Evolutionary conservation across 2,329 filamentous ascomycete species (phyloP).

Genomic region (Malbranchea cinnamomea): DNA sequence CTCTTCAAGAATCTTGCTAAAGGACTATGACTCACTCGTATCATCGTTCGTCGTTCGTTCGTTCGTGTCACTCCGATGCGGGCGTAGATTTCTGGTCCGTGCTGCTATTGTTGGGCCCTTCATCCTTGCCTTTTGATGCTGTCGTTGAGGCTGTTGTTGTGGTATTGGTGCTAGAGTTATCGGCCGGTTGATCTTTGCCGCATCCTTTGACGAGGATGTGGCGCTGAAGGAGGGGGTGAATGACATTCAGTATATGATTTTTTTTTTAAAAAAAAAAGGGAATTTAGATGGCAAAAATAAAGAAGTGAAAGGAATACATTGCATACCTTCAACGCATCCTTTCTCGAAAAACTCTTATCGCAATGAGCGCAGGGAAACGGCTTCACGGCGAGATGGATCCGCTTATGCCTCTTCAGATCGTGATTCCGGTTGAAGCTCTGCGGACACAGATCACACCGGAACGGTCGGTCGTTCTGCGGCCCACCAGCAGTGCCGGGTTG

Average conservation of each 20-base stretch:
- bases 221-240: constrained; percentile 28
- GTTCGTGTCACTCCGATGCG: too few species aligned
- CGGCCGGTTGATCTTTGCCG: constrained; percentile 23
- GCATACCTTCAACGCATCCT: constrained; percentile 88
- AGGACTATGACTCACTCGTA: too few species aligned
- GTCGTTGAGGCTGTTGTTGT: too few species aligned
- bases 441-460: constrained; percentile 83
- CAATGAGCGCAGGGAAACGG: constrained; percentile 84
- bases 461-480: constrained; percentile 63
- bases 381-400: constrained; percentile 89
- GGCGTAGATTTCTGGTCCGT: too few species aligned
- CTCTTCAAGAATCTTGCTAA: too few species aligned
- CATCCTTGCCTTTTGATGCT: too few species aligned
- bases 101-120: too few species aligned
- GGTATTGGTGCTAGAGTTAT: too few species aligned
- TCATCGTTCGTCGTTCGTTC: too few species aligned
- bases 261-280: constrained; percentile 2
- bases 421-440: constrained; percentile 95
- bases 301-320: not conserved
- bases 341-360: constrained; percentile 92
- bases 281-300: not conserved
- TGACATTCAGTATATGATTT: constrained; percentile 9
- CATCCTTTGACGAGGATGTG: constrained; percentile 53
- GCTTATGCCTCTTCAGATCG: constrained; percentile 87
- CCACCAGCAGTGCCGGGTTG: too few species aligned